A percentile compares a stretch with the other conserved stretches of the same genome.
phyloP scores from a whole-genome alignment of 1,139 yeast species.

The Candida tropicalis region DNA sequence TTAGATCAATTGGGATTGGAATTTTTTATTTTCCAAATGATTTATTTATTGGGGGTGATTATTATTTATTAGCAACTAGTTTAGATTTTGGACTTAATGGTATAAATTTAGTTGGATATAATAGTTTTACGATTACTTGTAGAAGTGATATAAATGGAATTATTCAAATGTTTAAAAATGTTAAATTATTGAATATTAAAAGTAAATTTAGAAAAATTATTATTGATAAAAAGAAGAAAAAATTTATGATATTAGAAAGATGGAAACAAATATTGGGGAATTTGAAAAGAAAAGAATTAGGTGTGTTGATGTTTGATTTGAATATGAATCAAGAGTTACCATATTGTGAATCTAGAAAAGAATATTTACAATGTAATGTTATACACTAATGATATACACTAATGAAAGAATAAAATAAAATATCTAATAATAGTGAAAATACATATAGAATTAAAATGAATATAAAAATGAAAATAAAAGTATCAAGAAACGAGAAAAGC shows the following conservation, averaged over 20 bases:
- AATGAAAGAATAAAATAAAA: not conserved
- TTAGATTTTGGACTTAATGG: constrained; percentile 14
- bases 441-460: not conserved
- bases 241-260: not conserved
- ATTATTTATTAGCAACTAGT: constrained; percentile 10
- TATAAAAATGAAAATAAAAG: not conserved
- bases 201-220: constrained; percentile 11
- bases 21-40: constrained; percentile 10
- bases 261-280: constrained; percentile 13
- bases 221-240: constrained; percentile 7
- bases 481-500: not conserved
- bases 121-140: constrained; percentile 12
- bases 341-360: constrained; percentile 16
- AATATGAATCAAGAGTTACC: constrained; percentile 13
- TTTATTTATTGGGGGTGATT: constrained; percentile 8
- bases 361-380: constrained; percentile 12
- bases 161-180: constrained; percentile 13
- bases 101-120: constrained; percentile 6
- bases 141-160: constrained; percentile 10
- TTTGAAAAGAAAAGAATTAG: constrained; percentile 12
- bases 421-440: not conserved
- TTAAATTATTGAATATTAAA: constrained; percentile 7
- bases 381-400: not conserved
- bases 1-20: not conserved
- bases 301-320: constrained; percentile 15